phyloP scores from a whole-genome alignment of 495 filamentous ascomycete species.

The Tuber microsphaerosporum region DNA sequence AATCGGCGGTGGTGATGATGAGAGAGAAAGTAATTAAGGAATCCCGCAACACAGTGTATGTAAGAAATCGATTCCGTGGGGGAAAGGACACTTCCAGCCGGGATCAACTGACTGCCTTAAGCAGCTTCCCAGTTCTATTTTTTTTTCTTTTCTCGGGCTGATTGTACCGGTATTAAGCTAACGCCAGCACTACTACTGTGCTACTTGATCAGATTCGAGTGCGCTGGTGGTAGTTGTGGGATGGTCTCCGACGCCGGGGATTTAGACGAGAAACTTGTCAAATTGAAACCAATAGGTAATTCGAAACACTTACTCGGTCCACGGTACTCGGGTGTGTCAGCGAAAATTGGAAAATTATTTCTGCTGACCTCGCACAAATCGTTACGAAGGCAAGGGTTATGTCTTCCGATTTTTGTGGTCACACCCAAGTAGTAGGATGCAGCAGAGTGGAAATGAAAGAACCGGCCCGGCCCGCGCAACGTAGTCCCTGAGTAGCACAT shows the following conservation, averaged over 20 bases:
- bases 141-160: not conserved
- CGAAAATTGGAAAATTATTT: not conserved
- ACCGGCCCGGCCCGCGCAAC: not conserved
- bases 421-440: not conserved
- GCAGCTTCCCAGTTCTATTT: not conserved
- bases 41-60: not conserved
- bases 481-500: not conserved
- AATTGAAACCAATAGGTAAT: not conserved
- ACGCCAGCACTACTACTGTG: not conserved
- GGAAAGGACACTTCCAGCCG: not conserved
- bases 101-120: not conserved
- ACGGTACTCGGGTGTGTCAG: not conserved
- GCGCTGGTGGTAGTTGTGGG: not conserved
- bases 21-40: not conserved
- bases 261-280: not conserved
- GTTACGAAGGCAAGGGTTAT: not conserved
- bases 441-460: not conserved
- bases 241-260: not conserved
- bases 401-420: not conserved
- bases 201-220: not conserved
- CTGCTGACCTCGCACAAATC: not conserved
- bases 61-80: not conserved
- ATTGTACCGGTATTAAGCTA: not conserved
- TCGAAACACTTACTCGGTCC: not conserved
- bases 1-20: not conserved